A percentile compares a stretch with the other conserved stretches of the same genome.
phyloP scores from a whole-genome alignment of 768 basidiomycete genomes.

The Russula virescens region DNA sequence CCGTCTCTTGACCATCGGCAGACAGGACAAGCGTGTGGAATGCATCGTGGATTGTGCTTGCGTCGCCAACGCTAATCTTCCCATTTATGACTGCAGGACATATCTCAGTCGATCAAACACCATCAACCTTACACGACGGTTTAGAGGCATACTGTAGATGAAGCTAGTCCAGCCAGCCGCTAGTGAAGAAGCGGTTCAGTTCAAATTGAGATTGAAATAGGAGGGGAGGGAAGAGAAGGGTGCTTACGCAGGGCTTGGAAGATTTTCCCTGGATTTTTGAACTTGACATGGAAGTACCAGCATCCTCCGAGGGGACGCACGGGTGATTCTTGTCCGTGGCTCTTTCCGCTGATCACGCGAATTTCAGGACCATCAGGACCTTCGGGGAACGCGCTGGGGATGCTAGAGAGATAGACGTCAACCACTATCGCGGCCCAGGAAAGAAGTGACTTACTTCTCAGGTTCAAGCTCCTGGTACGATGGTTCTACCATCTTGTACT shows the following conservation, averaged over 20 bases:
- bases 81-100: slow-evolving; percentile 56
- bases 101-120: slow-evolving; percentile 8
- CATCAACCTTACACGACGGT: not conserved
- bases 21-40: slow-evolving; percentile 88
- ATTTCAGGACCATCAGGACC: slow-evolving; percentile 64
- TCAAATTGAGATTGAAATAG: not conserved
- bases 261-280: slow-evolving; percentile 55
- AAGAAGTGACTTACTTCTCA: slow-evolving; percentile 40
- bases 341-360: slow-evolving; percentile 86
- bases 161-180: slow-evolving; percentile 89
- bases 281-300: slow-evolving; percentile 82
- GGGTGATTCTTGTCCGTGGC: slow-evolving; percentile 80
- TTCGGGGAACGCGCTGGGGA: slow-evolving; percentile 67
- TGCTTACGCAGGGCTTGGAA: slow-evolving; percentile 80
- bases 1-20: slow-evolving; percentile 48
- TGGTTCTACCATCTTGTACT: slow-evolving; percentile 82
- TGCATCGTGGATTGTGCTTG: slow-evolving; percentile 40
- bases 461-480: slow-evolving; percentile 79
- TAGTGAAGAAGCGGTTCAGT: slow-evolving; percentile 27
- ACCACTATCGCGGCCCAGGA: not conserved
- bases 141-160: slow-evolving; percentile 56
- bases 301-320: slow-evolving; percentile 90
- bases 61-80: slow-evolving; percentile 51
- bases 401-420: slow-evolving; percentile 34
- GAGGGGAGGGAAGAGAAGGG: not conserved